Base-by-base conservation (phyloP, 768 basidiomycete species). In the Boletus edulis region DNA sequence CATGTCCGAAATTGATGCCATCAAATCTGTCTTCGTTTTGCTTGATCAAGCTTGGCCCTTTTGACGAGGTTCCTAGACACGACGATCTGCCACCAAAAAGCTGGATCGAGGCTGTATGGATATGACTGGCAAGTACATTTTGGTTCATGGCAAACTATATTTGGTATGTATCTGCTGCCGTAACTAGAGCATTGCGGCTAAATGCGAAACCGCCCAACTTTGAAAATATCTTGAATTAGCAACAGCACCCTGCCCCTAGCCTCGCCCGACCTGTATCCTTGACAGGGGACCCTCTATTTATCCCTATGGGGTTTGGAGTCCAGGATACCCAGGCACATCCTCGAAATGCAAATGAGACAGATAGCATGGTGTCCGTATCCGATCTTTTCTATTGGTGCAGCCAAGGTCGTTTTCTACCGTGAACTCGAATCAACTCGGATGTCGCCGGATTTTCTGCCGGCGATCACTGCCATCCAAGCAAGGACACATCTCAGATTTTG, bases 81-180 rank as follows among this genome's bases (percentile, higher is more conserved):
- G 58, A 62, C 3, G 60, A 67, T 24, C 56, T 49, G n/a, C 55
- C 44, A n/a, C 59, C 67, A 27, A 69, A 46, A 40, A 64, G 63
- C 43, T 49, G 50, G 46, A 34, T 60, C 1, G 52, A 62, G 49
- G 54, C 60, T 15, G 24, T 55, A 29, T 68, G 62, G 60, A 44
- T 44, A 32, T 61, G 48, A 66, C 38, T 60, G 49, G 68, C 34
- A 54, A 62, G 66, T 55, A 27, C 27, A 27, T 27, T 27, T 22
- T 27, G 6, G 27, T 6, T 6, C 5, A 27, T 27, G 5, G 7
- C 5, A 27, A 27, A 18, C 32, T 22, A 32, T 35, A 37, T 9
- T 18, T 13, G 24, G 17, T 34, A 39, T 18, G 17, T 34, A 39
- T 18, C 29, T 24, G 17, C 22, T 15, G 20, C 22, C 13, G 15